A percentile compares a stretch with the other conserved stretches of the same genome.
phyloP scores from a whole-genome alignment of 2,329 filamentous ascomycete genomes.

The Colletotrichum simmondsii region DNA sequence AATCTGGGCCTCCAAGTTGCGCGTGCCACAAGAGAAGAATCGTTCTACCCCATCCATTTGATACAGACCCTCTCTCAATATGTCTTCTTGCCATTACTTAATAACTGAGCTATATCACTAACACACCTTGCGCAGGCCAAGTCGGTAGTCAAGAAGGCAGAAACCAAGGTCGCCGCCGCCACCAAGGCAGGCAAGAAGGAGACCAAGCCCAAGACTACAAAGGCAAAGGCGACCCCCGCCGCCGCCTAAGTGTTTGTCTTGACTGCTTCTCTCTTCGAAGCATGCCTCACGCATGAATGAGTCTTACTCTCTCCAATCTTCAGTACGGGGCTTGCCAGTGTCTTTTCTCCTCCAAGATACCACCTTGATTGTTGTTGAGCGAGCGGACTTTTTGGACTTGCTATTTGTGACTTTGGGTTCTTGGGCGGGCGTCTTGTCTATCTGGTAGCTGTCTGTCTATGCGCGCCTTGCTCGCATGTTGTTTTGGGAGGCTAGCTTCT shows the following conservation, averaged over 20 bases:
- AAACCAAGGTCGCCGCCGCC: slow-evolving; percentile 23
- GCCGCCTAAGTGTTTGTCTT: neutral
- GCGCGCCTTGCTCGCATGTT: neutral
- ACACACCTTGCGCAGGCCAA: slow-evolving; percentile 18
- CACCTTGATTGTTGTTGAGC: slow-evolving; percentile 23
- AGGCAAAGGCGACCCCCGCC: slow-evolving; percentile 18
- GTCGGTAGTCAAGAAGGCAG: slow-evolving; percentile 29
- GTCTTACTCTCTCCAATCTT: neutral
- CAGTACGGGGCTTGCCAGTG: slow-evolving; percentile 7
- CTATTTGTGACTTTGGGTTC: neutral
- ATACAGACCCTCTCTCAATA: neutral
- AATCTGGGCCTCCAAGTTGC: neutral
- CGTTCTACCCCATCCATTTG: too few species aligned
- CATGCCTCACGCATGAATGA: neutral
- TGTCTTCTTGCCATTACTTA: too few species aligned
- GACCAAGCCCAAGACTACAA: slow-evolving; percentile 34
- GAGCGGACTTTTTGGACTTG: slow-evolving; percentile 11
- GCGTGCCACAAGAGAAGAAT: neutral
- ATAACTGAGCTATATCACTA: neutral
- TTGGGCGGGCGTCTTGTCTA: neutral
- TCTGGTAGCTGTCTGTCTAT: neutral
- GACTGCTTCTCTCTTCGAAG: neutral
- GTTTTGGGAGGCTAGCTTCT: neutral
- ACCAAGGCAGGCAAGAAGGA: slow-evolving; percentile 34
- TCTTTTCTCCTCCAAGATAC: slow-evolving; percentile 27